Percentiles rank a stretch among this genome's conserved stretches.
Evolutionary conservation across 2,329 filamentous ascomycete species (phyloP).

Genomic region (Venturia aucupariae): DNA sequence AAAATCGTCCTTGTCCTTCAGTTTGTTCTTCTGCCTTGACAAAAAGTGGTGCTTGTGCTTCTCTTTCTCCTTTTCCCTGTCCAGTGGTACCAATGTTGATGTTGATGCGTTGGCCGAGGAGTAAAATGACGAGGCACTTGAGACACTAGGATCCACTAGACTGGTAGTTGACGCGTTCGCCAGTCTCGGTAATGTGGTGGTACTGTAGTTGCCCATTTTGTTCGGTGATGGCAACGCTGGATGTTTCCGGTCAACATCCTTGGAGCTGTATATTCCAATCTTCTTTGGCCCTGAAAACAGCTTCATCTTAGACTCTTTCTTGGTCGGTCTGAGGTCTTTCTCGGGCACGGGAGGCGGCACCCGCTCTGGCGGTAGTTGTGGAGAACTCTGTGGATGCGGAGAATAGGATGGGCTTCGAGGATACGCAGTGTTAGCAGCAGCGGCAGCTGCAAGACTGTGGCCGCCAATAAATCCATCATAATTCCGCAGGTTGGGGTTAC

Average conservation of each 20-base stretch:
- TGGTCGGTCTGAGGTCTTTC: slow-evolving; percentile 53
- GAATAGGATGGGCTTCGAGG: slow-evolving; percentile 49
- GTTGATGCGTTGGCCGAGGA: slow-evolving; percentile 67
- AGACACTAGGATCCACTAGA: slow-evolving; percentile 49
- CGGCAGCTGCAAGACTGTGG: slow-evolving; percentile 56
- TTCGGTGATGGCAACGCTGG: slow-evolving; percentile 64
- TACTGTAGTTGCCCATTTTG: slow-evolving; percentile 51
- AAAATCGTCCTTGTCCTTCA: slow-evolving; percentile 63
- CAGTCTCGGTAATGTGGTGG: slow-evolving; percentile 54
- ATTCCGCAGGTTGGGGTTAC: slow-evolving; percentile 31
- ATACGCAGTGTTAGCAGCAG: slow-evolving; percentile 66
- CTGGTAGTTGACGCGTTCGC: slow-evolving; percentile 63
- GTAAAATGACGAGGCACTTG: slow-evolving; percentile 54
- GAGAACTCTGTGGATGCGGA: slow-evolving; percentile 26
- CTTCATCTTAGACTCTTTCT: slow-evolving; percentile 72
- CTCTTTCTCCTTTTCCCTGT: slow-evolving; percentile 49
- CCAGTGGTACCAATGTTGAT: slow-evolving; percentile 61
- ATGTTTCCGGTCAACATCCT: slow-evolving; percentile 47
- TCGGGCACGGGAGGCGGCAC: slow-evolving; percentile 23
- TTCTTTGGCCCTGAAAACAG: slow-evolving; percentile 71
- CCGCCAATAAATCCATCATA: slow-evolving; percentile 53
- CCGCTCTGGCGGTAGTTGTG: slow-evolving; percentile 22
- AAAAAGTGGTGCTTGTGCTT: slow-evolving; percentile 70
- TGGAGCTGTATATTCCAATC: slow-evolving; percentile 60
- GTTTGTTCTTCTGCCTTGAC: slow-evolving; percentile 69